Conservation (phyloP, 2,329 filamentous ascomycete species). For the Arthrocladium fulminans region DNA sequence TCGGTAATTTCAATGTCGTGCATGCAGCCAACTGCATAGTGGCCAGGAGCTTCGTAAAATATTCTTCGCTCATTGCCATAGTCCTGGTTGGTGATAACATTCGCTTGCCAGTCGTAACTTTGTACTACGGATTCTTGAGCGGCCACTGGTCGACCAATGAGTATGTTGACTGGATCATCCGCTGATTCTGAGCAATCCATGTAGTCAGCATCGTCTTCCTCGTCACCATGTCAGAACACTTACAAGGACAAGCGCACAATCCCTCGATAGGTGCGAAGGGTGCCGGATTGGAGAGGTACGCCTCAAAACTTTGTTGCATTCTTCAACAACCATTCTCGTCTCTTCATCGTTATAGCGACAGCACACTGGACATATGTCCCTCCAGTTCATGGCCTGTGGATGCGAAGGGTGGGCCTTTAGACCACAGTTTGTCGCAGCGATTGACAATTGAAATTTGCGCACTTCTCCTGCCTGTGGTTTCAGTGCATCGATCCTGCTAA, state of each 20-base stretch:
- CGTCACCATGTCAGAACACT: not conserved
- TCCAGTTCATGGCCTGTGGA: too few relatives aligned
- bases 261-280: too few relatives aligned
- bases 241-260: conserved; percentile 2
- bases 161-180: not conserved
- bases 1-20: conserved; percentile 5
- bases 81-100: not conserved
- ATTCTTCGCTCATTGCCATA: not conserved
- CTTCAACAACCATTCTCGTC: not conserved
- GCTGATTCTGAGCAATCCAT: not conserved
- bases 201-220: conserved; percentile 2
- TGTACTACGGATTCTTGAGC: conserved; percentile 1
- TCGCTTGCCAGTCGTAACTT: conserved; percentile 2
- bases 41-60: conserved; percentile 5
- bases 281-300: too few relatives aligned
- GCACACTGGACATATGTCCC: too few relatives aligned
- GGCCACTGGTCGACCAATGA: not conserved
- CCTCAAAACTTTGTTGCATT: not conserved
- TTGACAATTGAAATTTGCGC: too few relatives aligned
- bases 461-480: too few relatives aligned
- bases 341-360: too few relatives aligned
- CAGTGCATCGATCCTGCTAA: too few relatives aligned
- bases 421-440: too few relatives aligned
- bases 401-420: too few relatives aligned
- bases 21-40: not conserved